Evolutionary conservation across 768 basidiomycete genomes (phyloP).

Genomic region (Phaeolepiota aurea): DNA sequence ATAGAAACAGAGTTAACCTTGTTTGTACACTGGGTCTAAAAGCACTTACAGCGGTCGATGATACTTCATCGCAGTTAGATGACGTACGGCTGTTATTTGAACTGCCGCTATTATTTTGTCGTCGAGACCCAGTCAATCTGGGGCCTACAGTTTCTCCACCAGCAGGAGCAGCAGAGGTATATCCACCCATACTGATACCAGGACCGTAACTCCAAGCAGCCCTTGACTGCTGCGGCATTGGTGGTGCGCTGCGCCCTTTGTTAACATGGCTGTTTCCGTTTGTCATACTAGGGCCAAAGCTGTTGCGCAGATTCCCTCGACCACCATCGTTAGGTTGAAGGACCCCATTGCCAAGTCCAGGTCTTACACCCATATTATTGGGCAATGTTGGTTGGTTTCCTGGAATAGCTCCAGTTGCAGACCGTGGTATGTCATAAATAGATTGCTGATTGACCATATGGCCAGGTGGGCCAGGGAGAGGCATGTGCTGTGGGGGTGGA

Average conservation of each 20-base stretch:
- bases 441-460: slow-evolving; percentile 9
- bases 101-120: slow-evolving; percentile 43
- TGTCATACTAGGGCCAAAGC: slow-evolving; percentile 5
- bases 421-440: slow-evolving; percentile 13
- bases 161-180: slow-evolving; percentile 18
- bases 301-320: slow-evolving; percentile 16
- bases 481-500: slow-evolving; percentile 10
- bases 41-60: slow-evolving; percentile 73
- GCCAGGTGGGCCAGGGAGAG: slow-evolving; percentile 4
- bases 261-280: slow-evolving; percentile 16
- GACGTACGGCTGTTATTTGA: slow-evolving; percentile 50
- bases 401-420: slow-evolving; percentile 17
- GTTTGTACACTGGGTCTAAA: slow-evolving; percentile 4
- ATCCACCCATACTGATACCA: slow-evolving; percentile 44
- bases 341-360: slow-evolving; percentile 21
- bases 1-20: slow-evolving; percentile 4
- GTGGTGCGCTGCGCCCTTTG: slow-evolving; percentile 17
- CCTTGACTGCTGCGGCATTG: slow-evolving; percentile 31
- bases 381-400: slow-evolving; percentile 9
- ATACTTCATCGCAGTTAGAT: slow-evolving; percentile 59
- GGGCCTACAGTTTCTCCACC: slow-evolving; percentile 55
- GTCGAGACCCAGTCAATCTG: slow-evolving; percentile 46
- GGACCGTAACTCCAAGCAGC: slow-evolving; percentile 68
- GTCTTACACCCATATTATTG: slow-evolving; percentile 12
- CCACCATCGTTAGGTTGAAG: slow-evolving; percentile 22